phyloP scores from a whole-genome alignment of 192 early-diverging fungal genomes.

The Cetraspora pellucida region DNA sequence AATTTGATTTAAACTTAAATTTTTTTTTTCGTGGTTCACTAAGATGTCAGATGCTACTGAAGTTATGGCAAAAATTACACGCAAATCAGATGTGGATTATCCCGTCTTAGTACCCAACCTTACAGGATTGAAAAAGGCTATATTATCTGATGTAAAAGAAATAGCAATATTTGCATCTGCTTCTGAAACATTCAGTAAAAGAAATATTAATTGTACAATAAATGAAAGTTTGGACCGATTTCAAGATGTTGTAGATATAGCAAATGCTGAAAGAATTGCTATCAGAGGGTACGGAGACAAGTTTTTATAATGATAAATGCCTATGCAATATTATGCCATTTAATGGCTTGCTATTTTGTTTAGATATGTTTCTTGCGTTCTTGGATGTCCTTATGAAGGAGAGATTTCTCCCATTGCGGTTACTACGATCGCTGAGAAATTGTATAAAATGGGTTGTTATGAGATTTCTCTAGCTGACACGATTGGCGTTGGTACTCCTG shows the following conservation, averaged over 20 bases:
- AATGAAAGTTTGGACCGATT: conserved; percentile 79
- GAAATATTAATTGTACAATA: conserved; percentile 93
- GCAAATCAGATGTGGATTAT: conserved; percentile 70
- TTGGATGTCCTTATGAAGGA: conserved; percentile 95
- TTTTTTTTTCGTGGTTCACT: not conserved
- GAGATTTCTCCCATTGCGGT: conserved; percentile 68
- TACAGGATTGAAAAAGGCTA: conserved; percentile 80
- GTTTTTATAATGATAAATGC: conserved; percentile 11
- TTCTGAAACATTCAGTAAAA: conserved; percentile 82
- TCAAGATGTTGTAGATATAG: conserved; percentile 62
- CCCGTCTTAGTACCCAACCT: conserved; percentile 91
- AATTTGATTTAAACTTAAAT: not conserved
- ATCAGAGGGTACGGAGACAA: conserved; percentile 65
- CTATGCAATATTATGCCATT: not conserved
- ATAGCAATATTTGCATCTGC: conserved; percentile 92
- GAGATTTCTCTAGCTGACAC: conserved; percentile 97
- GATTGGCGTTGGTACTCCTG: conserved; percentile 87
- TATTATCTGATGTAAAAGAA: conserved; percentile 78
- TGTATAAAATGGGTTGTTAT: conserved; percentile 92
- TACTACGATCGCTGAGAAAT: conserved; percentile 67
- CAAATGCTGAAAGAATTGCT: conserved; percentile 61
- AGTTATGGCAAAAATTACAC: conserved; percentile 71
- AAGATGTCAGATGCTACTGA: conserved; percentile 84
- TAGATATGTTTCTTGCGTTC: conserved; percentile 88
- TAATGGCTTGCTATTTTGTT: conserved; percentile 15